Base-by-base conservation (phyloP, 2,329 filamentous ascomycete species). In the Periconia macrospinosa region DNA sequence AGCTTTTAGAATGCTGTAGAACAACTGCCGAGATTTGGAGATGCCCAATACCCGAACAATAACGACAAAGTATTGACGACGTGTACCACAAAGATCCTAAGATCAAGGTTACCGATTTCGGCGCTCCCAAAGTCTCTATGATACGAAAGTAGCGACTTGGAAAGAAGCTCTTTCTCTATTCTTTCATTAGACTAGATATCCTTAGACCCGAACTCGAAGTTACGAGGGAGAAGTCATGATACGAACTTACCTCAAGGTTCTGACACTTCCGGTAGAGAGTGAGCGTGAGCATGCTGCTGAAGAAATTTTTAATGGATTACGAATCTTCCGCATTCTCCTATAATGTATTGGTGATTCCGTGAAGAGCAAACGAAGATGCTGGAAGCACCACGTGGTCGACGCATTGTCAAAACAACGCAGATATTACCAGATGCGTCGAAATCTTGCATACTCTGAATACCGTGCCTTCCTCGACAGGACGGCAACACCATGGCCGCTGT, bases 391-490 rank as follows among this genome's bases (percentile, higher is more conserved):
- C 37, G 77, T 80, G 51, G 77, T 79, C 44, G 79, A 69, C 64
- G 82, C 79, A 63, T 81, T 81, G 11, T 75, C 78, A 50, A 84
- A 6, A n/a, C 66, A 45, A 80, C 75, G 33, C 76, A 73, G 49
- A 79, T 76, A 67, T 84, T 83, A 54, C 75, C 63, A 58, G 76
- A 69, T 18, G 67, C 62, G 50, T 73, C 71, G 45, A 80, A 69
- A 49, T 62, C 69, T 35, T 71, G 69, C 45, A 78, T 73, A 56
- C 76, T 77, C 37, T 71, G 66, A 27, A 71, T 74, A 60, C 79
- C 79, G 60, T 76, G 75, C 49, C n/a, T 67, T 68, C 63, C 78
- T 76, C 19, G 77, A 77, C 53, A 78, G 57, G 44, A 71, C 56
- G 45, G 67, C 60, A 49, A 66, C 70, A 63, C 80, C 81, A 62